Conservation (phyloP, 208 protist species). For the Leptomonas pyrrhocoris region DNA sequence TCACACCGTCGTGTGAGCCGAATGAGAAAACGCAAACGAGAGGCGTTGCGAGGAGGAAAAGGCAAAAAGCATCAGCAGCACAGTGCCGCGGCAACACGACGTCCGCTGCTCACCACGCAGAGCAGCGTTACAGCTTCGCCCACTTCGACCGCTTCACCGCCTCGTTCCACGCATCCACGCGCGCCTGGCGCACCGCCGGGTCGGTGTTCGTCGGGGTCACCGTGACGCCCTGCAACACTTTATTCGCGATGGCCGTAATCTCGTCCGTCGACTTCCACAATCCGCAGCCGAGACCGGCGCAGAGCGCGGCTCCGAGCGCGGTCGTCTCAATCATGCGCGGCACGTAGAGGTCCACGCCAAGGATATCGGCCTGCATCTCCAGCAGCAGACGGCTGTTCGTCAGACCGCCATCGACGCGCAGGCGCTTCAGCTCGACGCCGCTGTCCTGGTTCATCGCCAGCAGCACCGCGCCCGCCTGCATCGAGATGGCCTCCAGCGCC, state of each 20-base stretch:
- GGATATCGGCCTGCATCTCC: slow-evolving; percentile 95
- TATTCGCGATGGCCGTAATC: slow-evolving; percentile 31
- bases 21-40: too few species aligned
- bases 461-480: slow-evolving; percentile 91
- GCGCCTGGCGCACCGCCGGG: slow-evolving; percentile 31
- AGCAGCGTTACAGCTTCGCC: slow-evolving; percentile 59
- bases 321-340: slow-evolving; percentile 80
- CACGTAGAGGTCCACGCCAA: slow-evolving; percentile 68
- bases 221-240: slow-evolving; percentile 34
- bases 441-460: slow-evolving; percentile 86
- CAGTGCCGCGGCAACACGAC: too few species aligned
- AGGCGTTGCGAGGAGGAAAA: too few species aligned
- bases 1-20: too few species aligned
- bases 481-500: slow-evolving; percentile 88
- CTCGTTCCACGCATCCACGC: slow-evolving; percentile 53
- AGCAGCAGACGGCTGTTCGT: slow-evolving; percentile 89
- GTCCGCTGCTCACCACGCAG: not conserved
- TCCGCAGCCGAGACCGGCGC: slow-evolving; percentile 67
- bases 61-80: too few species aligned
- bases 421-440: slow-evolving; percentile 42
- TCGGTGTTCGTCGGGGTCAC: slow-evolving; percentile 37
- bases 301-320: slow-evolving; percentile 77
- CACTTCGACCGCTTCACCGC: slow-evolving; percentile 61
- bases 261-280: slow-evolving; percentile 73
- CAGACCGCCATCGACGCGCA: slow-evolving; percentile 97